Percentiles rank a stretch among this genome's conserved stretches.
Conservation (phyloP, 306 rosid genomes). For the Gastrolobium villosum region DNA sequence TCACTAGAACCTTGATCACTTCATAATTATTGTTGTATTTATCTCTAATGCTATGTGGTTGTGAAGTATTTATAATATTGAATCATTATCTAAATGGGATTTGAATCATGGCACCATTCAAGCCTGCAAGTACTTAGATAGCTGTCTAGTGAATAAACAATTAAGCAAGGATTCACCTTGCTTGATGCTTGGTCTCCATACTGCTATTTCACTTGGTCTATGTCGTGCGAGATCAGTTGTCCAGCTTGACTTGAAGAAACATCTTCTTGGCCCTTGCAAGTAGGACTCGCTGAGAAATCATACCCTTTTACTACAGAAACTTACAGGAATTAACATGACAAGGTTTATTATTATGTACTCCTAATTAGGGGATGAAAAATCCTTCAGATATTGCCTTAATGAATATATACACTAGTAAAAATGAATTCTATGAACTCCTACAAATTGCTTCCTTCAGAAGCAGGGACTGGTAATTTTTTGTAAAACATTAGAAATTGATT, state of each 20-base stretch:
- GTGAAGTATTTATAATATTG: not conserved
- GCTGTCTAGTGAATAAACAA: not conserved
- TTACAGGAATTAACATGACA: not conserved
- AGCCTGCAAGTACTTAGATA: not conserved
- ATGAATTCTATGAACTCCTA: not conserved
- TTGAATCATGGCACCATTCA: not conserved
- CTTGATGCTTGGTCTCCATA: constrained; percentile 5
- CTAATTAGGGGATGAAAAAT: not conserved
- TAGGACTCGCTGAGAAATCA: not conserved
- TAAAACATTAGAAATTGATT: constrained; percentile 6
- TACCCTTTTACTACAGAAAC: not conserved
- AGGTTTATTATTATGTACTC: not conserved
- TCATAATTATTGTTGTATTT: constrained; percentile 2
- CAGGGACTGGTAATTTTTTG: not conserved
- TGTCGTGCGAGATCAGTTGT: not conserved
- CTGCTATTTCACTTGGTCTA: no score
- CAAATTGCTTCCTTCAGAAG: constrained; percentile 12
- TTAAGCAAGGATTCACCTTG: constrained; percentile 2
- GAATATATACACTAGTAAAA: not conserved
- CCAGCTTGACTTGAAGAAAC: not conserved
- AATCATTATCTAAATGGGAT: not conserved
- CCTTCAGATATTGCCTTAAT: not conserved
- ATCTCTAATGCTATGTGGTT: constrained; percentile 15
- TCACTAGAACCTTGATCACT: not conserved
- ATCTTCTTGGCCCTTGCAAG: not conserved